These are phyloP conservation scores for Melastoma candidum DNA, from an alignment of 441 rosid species.

Conservation along the genomic window DNA sequence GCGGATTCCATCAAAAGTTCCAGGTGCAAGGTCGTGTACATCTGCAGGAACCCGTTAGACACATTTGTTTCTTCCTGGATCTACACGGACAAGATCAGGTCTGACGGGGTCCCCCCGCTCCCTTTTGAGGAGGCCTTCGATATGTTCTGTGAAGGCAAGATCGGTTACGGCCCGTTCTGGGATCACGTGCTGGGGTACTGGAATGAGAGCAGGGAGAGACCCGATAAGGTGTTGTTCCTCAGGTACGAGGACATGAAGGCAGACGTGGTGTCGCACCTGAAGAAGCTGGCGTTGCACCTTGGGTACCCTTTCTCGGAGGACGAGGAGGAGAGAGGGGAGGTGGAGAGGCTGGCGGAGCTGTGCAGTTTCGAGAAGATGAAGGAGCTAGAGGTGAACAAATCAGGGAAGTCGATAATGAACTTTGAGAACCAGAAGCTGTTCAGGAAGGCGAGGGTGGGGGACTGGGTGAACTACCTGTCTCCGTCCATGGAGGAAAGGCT, in stretches of 20 bases:
- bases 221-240: conserved; percentile 47
- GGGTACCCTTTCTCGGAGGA: conserved; percentile 42
- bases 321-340: conserved; percentile 40
- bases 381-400: conserved; percentile 55
- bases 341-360: conserved; percentile 35
- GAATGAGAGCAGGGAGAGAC: conserved; percentile 45
- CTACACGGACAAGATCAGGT: conserved; percentile 29
- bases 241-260: conserved; percentile 60
- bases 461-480: conserved; percentile 57
- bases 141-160: conserved; percentile 39
- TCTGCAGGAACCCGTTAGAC: conserved; percentile 71
- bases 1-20: conserved; percentile 27
- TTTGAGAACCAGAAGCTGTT: conserved; percentile 55
- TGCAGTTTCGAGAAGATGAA: conserved; percentile 67
- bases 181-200: conserved; percentile 73
- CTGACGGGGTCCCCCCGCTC: conserved; percentile 23
- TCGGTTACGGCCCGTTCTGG: conserved; percentile 72
- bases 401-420: conserved; percentile 41
- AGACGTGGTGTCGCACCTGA: conserved; percentile 30
- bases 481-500: conserved; percentile 45
- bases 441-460: conserved; percentile 68
- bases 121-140: conserved; percentile 49
- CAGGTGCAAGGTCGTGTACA: conserved; percentile 36
- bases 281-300: conserved; percentile 45
- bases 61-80: conserved; percentile 61